phyloP scores from a whole-genome alignment of 139 green algal genomes.

The Volvox africanus region DNA sequence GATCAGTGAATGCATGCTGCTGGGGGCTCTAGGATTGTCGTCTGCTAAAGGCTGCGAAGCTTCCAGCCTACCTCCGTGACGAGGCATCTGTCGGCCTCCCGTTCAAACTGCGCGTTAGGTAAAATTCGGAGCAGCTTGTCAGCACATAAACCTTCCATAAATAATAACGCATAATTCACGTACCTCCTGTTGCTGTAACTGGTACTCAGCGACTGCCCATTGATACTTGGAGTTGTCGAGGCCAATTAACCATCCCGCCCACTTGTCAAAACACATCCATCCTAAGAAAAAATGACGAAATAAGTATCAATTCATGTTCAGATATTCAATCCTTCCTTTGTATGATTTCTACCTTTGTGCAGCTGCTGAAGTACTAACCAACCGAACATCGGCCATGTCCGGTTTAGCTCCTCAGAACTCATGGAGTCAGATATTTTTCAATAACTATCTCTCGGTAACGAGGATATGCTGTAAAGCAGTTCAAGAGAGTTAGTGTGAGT shows the following conservation, averaged over 20 bases:
- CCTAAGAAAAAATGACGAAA: too few relatives aligned
- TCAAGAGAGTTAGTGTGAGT: too few relatives aligned
- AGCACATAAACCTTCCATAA: background rate
- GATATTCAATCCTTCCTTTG: too few relatives aligned
- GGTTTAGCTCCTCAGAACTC: too few relatives aligned
- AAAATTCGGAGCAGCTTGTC: background rate
- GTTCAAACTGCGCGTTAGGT: background rate
- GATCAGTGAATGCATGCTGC: background rate
- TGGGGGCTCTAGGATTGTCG: background rate
- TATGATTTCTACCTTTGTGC: too few relatives aligned
- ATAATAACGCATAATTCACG: background rate
- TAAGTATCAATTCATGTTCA: too few relatives aligned
- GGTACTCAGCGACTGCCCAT: constrained; percentile 23
- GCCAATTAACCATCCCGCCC: constrained; percentile 27
- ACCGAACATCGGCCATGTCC: too few relatives aligned
- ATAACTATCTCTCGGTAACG: too few relatives aligned
- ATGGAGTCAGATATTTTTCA: too few relatives aligned
- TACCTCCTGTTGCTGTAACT: constrained; percentile 15
- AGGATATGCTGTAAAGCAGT: too few relatives aligned
- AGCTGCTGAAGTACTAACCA: too few relatives aligned
- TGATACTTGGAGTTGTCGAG: constrained; percentile 35
- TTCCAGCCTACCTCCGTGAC: background rate
- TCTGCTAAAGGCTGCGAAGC: background rate
- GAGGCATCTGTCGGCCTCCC: background rate
- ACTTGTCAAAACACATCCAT: constrained; percentile 31